Conservation (phyloP, 2,329 filamentous ascomycete species). For the Hypoxylon sp. region DNA sequence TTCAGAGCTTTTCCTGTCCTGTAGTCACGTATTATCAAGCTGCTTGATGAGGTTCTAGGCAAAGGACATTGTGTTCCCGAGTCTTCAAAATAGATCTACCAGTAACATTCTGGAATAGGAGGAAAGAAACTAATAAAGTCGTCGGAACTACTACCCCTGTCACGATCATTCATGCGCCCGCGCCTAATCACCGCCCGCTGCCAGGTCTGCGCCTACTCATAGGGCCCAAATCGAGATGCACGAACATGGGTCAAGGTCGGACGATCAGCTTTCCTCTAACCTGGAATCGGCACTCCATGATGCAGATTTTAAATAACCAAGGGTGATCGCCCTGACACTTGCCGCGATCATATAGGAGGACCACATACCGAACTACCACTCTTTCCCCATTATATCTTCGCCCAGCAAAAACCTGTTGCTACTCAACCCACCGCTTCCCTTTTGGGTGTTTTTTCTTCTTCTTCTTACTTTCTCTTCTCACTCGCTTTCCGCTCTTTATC, state of each 20-base stretch:
- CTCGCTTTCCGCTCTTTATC: slow-evolving; percentile 32
- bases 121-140: no score
- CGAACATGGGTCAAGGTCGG: slow-evolving; percentile 22
- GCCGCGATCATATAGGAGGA: slow-evolving; percentile 20
- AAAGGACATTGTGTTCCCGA: slow-evolving; percentile 4
- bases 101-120: no score
- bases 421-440: slow-evolving; percentile 23
- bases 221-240: slow-evolving; percentile 18
- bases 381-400: slow-evolving; percentile 23
- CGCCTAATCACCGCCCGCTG: slow-evolving; percentile 33
- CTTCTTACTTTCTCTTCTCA: slow-evolving; percentile 29
- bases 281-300: slow-evolving; percentile 18
- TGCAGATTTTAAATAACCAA: slow-evolving; percentile 33
- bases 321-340: slow-evolving; percentile 31
- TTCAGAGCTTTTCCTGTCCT: slow-evolving; percentile 14
- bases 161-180: slow-evolving; percentile 37
- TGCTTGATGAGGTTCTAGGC: no score
- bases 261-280: slow-evolving; percentile 12
- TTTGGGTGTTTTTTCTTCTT: slow-evolving; percentile 29
- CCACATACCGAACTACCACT: slow-evolving; percentile 17
- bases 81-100: slow-evolving; percentile 3
- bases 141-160: slow-evolving; percentile 26
- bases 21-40: slow-evolving; percentile 13
- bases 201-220: slow-evolving; percentile 4
- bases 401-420: slow-evolving; percentile 8